phyloP scores from a whole-genome alignment of 768 basidiomycete species.

The Russula sp. region DNA sequence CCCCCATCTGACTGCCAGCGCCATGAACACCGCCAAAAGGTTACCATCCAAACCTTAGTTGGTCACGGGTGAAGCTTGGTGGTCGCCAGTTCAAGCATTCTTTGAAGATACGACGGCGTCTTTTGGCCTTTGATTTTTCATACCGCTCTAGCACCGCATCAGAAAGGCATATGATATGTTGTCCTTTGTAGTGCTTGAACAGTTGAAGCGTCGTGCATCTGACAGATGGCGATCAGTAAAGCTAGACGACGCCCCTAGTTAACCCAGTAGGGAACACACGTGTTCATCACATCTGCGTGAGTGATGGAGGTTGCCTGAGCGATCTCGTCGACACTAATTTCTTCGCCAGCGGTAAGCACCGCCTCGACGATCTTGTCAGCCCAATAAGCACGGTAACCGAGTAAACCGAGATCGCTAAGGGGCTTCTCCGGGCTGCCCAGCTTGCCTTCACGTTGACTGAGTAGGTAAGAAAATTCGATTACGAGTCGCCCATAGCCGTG shows the following conservation, averaged over 20 bases:
- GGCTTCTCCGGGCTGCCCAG: conserved; percentile 98
- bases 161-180: conserved; percentile 88
- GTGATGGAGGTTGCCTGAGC: conserved; percentile 94
- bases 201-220: conserved; percentile 93
- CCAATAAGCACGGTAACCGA: conserved; percentile 96
- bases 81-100: conserved; percentile 90
- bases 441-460: conserved; percentile 94
- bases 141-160: conserved; percentile 89
- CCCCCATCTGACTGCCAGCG: conserved; percentile 9
- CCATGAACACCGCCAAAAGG: conserved; percentile 18
- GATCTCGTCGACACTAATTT: conserved; percentile 93
- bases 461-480: conserved; percentile 97
- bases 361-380: conserved; percentile 93
- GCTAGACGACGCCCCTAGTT: neutral
- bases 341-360: conserved; percentile 60
- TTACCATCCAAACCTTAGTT: conserved; percentile 65
- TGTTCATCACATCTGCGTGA: conserved; percentile 96
- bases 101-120: conserved; percentile 70
- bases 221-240: conserved; percentile 6
- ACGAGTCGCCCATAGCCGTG: conserved; percentile 92
- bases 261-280: conserved; percentile 51
- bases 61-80: conserved; percentile 85
- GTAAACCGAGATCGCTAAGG: conserved; percentile 85
- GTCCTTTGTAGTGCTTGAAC: conserved; percentile 94
- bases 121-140: conserved; percentile 76